Conservation (phyloP, 768 basidiomycete genomes). For the Amanita jacksonii region DNA sequence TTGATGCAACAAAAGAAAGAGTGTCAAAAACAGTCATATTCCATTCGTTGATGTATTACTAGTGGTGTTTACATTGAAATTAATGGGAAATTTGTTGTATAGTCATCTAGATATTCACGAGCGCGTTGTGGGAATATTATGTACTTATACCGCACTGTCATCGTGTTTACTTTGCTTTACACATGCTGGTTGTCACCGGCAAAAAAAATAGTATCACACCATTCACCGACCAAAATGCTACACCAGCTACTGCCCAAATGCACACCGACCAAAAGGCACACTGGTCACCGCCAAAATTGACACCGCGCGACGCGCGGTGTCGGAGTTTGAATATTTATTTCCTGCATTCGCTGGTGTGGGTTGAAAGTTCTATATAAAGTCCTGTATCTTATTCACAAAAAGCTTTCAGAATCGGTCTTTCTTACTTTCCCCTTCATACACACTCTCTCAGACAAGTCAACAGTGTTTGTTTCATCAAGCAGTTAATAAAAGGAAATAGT, state of each 20-base stretch:
- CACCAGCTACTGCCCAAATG: neutral
- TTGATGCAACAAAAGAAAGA: conserved; percentile 2
- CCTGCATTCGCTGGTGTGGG: neutral
- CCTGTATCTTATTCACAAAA: no score
- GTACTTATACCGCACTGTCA: neutral
- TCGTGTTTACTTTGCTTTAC: conserved; percentile 1
- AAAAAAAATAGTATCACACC: conserved; percentile 1
- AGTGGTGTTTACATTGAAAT: neutral
- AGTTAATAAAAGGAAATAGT: no score
- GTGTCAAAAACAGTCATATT: conserved; percentile 1
- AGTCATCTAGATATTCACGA: no score
- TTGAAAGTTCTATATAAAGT: no score
- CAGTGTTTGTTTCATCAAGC: no score
- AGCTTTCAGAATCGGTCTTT: no score
- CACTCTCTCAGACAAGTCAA: no score
- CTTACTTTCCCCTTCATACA: no score
- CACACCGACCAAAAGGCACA: neutral
- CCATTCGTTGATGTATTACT: neutral
- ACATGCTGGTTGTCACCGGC: neutral
- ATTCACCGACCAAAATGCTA: conserved; percentile 1
- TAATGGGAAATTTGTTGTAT: no score
- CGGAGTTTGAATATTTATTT: neutral
- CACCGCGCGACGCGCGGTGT: neutral
- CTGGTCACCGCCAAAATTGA: neutral
- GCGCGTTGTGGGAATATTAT: neutral